Base-by-base conservation (phyloP, 1,139 yeast species). In the Scheffersomyces insectosa region DNA sequence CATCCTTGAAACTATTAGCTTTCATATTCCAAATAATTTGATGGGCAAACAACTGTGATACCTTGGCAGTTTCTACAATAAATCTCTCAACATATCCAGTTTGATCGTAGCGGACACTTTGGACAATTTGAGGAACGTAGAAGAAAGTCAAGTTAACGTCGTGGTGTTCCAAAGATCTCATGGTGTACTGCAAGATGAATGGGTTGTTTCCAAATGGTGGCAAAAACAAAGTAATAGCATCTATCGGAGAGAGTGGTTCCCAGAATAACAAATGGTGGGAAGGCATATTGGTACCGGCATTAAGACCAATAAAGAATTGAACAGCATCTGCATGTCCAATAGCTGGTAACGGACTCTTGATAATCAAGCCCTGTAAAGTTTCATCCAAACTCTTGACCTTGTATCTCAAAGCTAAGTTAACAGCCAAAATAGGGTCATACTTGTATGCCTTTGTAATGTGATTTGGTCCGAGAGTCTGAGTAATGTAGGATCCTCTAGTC, bases 1-100 rank as follows among this genome's bases (percentile, higher is more conserved):
- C 98, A 61, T 89, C 99, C 55, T 85, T 86, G 64, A 79, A 93
- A 50, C 93, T 81, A 62, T 95, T 95, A 1, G 99, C 99, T 56
- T 87, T 70, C 86, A 95, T 89, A 59, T 95, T 95, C 99, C 99
- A 95, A 48, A 95, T 89, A 51, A 95, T 91, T 66, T 95, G 99
- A 65, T 95, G 99, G 0, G 98, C 91, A 72, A 95, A 95, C 49
- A 91, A 72, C 56, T 88, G 95, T 31, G 95, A 85, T 16, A 90
- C 88, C 58, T 86, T 85, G 3, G 96, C 98, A 0, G 98, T 89
- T 61, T 93, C 98, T 46, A 93, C 68, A 52, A 95, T 91, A 60
- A 88, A 88, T 51, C 90, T 79, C 55, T 88, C 91, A 40, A 91
- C 95, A 55, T 90, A 91, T 1, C 97, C 98, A 43, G 80, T 72